Evolutionary conservation across 805 yeast genomes (phyloP).

Genomic region (Ogataea degrootiae): DNA sequence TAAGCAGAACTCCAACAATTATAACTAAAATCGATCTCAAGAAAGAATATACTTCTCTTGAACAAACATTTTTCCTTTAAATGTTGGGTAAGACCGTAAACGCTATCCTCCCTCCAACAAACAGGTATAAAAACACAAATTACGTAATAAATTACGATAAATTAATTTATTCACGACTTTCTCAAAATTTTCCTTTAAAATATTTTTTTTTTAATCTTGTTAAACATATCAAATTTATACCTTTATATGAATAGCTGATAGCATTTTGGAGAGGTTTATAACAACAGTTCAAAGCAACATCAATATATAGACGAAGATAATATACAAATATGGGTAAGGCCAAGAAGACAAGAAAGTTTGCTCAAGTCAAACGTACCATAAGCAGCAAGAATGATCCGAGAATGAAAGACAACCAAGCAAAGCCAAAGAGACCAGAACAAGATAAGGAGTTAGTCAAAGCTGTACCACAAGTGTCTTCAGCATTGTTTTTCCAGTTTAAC

Average conservation of each 20-base stretch:
- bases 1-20: no score
- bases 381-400: slow-evolving; percentile 64
- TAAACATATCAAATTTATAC: not conserved
- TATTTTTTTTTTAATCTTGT: not conserved
- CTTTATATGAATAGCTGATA: not conserved
- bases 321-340: slow-evolving; percentile 78
- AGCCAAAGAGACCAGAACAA: slow-evolving; percentile 37
- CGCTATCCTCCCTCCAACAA: not conserved
- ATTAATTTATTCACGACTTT: not conserved
- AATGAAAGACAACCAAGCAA: slow-evolving; percentile 40
- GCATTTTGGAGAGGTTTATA: not conserved
- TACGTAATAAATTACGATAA: not conserved
- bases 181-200: not conserved
- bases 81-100: no score
- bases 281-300: not conserved
- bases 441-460: slow-evolving; percentile 75
- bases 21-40: no score
- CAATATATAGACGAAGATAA: not conserved
- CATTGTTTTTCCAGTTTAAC: slow-evolving; percentile 91
- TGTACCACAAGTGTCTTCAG: slow-evolving; percentile 92
- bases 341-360: slow-evolving; percentile 94
- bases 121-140: not conserved
- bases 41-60: no score
- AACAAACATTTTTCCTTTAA: no score
- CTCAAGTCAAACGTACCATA: slow-evolving; percentile 80